Conservation (phyloP, 345 rosid genomes). For the Hypericum perforatum region DNA sequence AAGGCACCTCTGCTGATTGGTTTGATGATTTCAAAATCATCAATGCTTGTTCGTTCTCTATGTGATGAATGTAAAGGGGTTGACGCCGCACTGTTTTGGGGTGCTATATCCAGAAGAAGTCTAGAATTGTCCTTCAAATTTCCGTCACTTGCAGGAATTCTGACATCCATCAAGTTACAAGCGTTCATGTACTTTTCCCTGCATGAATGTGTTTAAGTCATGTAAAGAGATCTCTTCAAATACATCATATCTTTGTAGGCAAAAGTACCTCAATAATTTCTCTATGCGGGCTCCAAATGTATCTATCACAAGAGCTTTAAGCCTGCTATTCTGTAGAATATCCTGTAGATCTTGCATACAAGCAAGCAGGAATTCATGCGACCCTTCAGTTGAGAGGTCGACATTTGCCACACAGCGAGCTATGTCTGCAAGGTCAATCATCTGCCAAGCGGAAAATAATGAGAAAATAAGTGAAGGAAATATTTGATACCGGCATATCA, state of each 20-base stretch:
- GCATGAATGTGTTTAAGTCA: conserved; percentile 21
- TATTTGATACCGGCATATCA: not conserved
- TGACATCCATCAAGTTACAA: conserved; percentile 38
- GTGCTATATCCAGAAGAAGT: conserved; percentile 30
- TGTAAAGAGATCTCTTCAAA: conserved; percentile 1
- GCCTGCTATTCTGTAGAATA: conserved; percentile 53
- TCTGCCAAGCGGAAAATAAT: conserved; percentile 29
- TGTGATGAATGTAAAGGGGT: conserved; percentile 41
- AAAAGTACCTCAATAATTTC: conserved; percentile 51
- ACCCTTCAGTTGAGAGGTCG: conserved; percentile 48
- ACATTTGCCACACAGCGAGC: conserved; percentile 69
- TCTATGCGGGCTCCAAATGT: conserved; percentile 73
- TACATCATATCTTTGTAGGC: conserved; percentile 5
- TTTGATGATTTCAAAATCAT: conserved; percentile 78
- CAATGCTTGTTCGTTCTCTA: conserved; percentile 64
- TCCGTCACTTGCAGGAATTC: conserved; percentile 25
- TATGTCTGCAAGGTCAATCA: conserved; percentile 75
- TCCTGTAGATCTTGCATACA: conserved; percentile 76
- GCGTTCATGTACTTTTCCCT: conserved; percentile 69
- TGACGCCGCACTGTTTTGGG: conserved; percentile 34
- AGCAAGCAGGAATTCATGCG: conserved; percentile 53
- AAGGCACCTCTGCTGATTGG: conserved; percentile 82
- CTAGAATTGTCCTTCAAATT: conserved; percentile 36
- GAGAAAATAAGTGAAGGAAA: not conserved
- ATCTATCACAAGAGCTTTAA: conserved; percentile 71